Evolutionary conservation across 169 alveolate genomes (phyloP), one percentile per base, ranked within the genome.

Genomic region (Eimeria sp.): DNA sequence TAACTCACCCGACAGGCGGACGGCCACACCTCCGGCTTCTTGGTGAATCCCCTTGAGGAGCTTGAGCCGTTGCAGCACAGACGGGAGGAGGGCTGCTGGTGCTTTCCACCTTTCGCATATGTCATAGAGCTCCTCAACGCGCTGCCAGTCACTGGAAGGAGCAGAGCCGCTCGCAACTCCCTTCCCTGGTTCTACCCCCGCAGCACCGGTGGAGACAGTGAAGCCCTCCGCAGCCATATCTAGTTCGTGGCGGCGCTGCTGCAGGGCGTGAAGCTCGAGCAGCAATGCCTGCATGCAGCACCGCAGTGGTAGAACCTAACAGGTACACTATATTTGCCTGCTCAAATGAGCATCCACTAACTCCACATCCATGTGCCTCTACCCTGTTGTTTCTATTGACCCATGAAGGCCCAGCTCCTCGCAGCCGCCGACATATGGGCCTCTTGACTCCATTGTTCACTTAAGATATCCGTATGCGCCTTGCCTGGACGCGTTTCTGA

Each of bases 21-120:
- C 93, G 52, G 93, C 74, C 46, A 95, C 78, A 33, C 97, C 97
- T 6, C 95, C 95, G 33, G 97, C 97, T 72, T 95, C 97, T 30
- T 89, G 97, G 64, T 95, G 97, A 13, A 95, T 72, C 58, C 78
- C 78, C 37, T 89, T 95, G 66, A 95, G 94, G 10, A 85, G 58
- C 95, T 88, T 71, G 11, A 95, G 91, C 58, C 97, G 13, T 54
- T 95, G 83, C 25, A 95, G 62, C 43, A 95, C 93, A 11, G 95
- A 77, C 37, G 97, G 97, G 46, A 90, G 80, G 49, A 94, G 82
- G 40, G 95, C 95, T 9, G 97, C 97, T 13, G 89, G 82, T 8
- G 78, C 90, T 14, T 95, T 95, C 95, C 95, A 95, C 72, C 97
- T 27, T 43, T 95, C 95, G 64, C 97, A 95, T 6, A 95, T 72